Evolutionary conservation across 2,329 filamentous ascomycete species (phyloP).

Genomic region (Phialophora chinensis): DNA sequence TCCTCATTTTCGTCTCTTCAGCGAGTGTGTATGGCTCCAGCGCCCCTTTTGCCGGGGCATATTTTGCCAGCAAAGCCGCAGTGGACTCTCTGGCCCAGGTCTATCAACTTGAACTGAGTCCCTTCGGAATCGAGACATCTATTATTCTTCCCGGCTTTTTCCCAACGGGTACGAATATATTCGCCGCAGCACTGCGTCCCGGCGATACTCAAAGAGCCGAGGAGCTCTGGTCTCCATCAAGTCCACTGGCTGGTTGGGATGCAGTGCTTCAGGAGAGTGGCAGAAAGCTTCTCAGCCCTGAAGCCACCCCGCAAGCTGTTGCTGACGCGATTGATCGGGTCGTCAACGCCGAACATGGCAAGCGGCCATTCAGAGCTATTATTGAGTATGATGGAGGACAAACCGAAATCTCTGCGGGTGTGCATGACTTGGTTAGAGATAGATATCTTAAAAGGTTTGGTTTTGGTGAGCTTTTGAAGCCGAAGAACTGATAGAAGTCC

Average conservation of each 20-base stretch:
- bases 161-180: constrained; percentile 32
- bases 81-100: constrained; percentile 29
- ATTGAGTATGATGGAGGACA: constrained; percentile 21
- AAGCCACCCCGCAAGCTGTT: constrained; percentile 19
- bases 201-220: constrained; percentile 16
- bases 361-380: constrained; percentile 21
- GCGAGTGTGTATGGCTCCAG: constrained; percentile 20
- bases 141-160: constrained; percentile 33
- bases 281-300: constrained; percentile 3
- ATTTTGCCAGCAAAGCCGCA: constrained; percentile 34
- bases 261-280: background rate
- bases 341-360: constrained; percentile 16
- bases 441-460: constrained; percentile 11
- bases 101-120: constrained; percentile 24
- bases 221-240: constrained; percentile 17
- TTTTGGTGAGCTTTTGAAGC: constrained; percentile 15
- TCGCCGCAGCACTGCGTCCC: constrained; percentile 18
- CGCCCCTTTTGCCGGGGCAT: constrained; percentile 29
- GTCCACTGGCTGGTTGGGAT: constrained; percentile 11
- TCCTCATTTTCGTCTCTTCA: constrained; percentile 30
- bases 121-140: constrained; percentile 29
- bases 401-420: constrained; percentile 15
- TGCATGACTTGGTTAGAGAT: constrained; percentile 22
- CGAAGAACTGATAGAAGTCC: background rate
- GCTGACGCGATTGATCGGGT: constrained; percentile 22